Percentiles rank a stretch among this genome's conserved stretches.
These are phyloP conservation scores for Amphicarpaea edgeworthii DNA, from an alignment of 306 rosid species.

Conservation along the genomic window DNA sequence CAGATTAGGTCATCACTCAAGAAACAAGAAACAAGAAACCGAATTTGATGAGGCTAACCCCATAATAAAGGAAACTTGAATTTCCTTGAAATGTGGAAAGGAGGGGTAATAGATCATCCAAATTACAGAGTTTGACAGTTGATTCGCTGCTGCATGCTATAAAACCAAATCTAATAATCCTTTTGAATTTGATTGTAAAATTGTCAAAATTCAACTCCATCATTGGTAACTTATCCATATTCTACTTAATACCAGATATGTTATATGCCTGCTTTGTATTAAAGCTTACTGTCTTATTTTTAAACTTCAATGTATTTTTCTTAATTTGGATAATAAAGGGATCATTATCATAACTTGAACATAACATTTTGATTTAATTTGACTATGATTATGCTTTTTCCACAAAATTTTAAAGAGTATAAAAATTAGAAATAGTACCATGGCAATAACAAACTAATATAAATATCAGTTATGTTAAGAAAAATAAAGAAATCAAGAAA, in stretches of 20 bases:
- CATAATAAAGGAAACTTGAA: neutral
- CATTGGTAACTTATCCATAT: neutral
- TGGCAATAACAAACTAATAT: neutral
- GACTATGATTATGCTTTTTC: neutral
- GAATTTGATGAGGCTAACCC: slow-evolving; percentile 43
- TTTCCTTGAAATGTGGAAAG: slow-evolving; percentile 34
- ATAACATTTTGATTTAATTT: neutral
- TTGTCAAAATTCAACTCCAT: neutral
- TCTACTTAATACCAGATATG: neutral
- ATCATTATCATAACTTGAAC: neutral
- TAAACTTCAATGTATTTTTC: neutral
- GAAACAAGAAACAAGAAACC: slow-evolving; percentile 43
- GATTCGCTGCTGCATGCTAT: neutral
- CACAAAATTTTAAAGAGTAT: neutral
- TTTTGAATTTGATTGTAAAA: neutral
- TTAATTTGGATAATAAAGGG: neutral
- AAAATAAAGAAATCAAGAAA: neutral
- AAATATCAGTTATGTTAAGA: neutral
- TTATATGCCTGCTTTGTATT: neutral
- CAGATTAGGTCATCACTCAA: slow-evolving; percentile 42
- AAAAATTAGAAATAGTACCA: neutral
- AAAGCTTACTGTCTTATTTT: neutral
- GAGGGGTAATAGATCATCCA: slow-evolving; percentile 1
- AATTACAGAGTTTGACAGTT: neutral
- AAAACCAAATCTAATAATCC: neutral